phyloP scores from a whole-genome alignment of 2,329 filamentous ascomycete species.

The Sarocladium brachiariae region DNA sequence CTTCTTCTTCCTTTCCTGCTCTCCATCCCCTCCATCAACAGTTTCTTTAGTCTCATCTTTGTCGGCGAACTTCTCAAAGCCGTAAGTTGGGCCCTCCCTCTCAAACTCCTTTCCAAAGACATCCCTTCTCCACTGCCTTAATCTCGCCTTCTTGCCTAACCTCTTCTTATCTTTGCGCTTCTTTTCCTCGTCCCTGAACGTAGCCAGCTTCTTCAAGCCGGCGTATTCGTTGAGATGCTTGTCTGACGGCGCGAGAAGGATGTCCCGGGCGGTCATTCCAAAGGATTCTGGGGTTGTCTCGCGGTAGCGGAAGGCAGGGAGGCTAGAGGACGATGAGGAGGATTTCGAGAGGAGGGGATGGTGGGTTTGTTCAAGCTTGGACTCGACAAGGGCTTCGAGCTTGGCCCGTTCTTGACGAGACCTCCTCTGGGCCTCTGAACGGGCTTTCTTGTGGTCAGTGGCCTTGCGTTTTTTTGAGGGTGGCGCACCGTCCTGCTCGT shows the following conservation, averaged over 20 bases:
- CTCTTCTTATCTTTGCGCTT: conserved; percentile 84
- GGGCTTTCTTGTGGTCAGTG: conserved; percentile 53
- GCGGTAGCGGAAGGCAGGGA: conserved; percentile 71
- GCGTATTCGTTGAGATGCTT: conserved; percentile 81
- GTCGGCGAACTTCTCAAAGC: conserved; percentile 35
- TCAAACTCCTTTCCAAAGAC: conserved; percentile 55
- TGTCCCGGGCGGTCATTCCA: conserved; percentile 83
- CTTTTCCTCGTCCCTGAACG: conserved; percentile 82
- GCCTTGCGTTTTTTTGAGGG: conserved; percentile 54
- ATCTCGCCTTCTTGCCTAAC: conserved; percentile 84
- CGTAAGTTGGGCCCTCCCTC: conserved; percentile 49
- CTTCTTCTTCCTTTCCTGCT: conserved; percentile 32
- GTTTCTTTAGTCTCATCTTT: conserved; percentile 22
- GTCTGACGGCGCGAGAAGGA: conserved; percentile 82
- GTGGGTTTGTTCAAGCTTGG: conserved; percentile 67
- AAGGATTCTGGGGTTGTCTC: conserved; percentile 88
- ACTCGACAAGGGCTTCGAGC: conserved; percentile 80
- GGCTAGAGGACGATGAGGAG: conserved; percentile 30
- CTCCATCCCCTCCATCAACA: conserved; percentile 21
- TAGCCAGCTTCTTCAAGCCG: conserved; percentile 88
- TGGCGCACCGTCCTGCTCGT: conserved; percentile 35
- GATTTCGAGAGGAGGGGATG: conserved; percentile 45
- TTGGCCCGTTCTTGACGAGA: conserved; percentile 75
- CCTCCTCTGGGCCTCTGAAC: conserved; percentile 55
- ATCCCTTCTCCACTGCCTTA: conserved; percentile 75